A percentile compares a stretch with the other conserved stretches of the same genome.
These are phyloP conservation scores for Cytospora mali DNA, from an alignment of 2,329 filamentous ascomycete genomes.

Conservation along the genomic window DNA sequence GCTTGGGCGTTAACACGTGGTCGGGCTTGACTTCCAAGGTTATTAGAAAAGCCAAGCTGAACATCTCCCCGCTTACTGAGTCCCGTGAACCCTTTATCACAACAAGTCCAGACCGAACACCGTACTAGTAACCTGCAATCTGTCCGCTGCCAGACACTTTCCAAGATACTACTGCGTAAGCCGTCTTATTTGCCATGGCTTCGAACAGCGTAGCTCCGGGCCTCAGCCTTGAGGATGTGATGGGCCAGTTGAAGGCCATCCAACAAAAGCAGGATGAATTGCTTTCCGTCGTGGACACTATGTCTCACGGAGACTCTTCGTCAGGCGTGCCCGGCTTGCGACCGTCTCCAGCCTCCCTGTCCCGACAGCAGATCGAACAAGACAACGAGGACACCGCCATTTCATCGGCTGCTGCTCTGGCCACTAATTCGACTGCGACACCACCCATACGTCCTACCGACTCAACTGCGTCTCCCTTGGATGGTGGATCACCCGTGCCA, in stretches of 20 bases:
- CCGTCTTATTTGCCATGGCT: constrained; percentile 24
- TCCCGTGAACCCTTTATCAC: background rate
- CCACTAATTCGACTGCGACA: constrained; percentile 31
- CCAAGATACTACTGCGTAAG: constrained; percentile 13
- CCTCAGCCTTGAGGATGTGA: constrained; percentile 27
- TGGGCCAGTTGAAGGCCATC: constrained; percentile 26
- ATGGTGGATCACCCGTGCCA: constrained; percentile 15
- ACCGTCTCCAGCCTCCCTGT: constrained; percentile 12
- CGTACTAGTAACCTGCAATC: constrained; percentile 7
- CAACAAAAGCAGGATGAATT: constrained; percentile 29
- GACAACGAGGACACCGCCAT: constrained; percentile 26
- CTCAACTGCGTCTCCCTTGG: constrained; percentile 12
- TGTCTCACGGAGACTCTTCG: constrained; percentile 11
- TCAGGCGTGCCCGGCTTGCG: constrained; percentile 11
- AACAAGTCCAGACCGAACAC: background rate
- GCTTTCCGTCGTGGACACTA: constrained; percentile 27
- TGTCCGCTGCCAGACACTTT: background rate
- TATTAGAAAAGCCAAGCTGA: background rate
- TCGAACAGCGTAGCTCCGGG: constrained; percentile 20
- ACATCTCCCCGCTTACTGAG: background rate
- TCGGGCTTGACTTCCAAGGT: background rate
- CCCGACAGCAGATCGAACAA: constrained; percentile 20
- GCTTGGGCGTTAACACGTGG: background rate
- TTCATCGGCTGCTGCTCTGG: constrained; percentile 28
- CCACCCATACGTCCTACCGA: constrained; percentile 33